These are phyloP conservation scores for Phialocephala subalpina DNA, from an alignment of 2,329 filamentous ascomycete species.

Conservation along the genomic window DNA sequence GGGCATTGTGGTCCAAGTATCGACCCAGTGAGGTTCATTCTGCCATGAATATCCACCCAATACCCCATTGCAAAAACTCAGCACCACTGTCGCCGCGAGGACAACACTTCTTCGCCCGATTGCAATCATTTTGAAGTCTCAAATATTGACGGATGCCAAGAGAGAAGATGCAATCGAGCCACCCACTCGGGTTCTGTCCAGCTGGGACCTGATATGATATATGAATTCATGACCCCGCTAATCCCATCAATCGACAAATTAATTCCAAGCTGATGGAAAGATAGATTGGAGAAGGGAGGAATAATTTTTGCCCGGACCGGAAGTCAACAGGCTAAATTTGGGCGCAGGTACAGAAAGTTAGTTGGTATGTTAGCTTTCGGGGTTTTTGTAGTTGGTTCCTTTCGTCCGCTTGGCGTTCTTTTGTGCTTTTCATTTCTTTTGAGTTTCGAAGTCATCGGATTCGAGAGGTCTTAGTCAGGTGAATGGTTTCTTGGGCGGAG, in stretches of 20 bases:
- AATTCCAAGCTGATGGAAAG: constrained; percentile 8
- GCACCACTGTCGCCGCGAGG: not conserved
- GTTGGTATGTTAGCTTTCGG: not conserved
- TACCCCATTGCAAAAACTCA: not conserved
- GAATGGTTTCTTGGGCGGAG: not conserved
- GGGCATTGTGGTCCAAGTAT: constrained; percentile 71
- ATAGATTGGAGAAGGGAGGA: constrained; percentile 14
- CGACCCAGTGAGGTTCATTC: constrained; percentile 30
- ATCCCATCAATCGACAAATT: not conserved
- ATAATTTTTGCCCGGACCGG: constrained; percentile 24
- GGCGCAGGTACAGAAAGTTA: constrained; percentile 18
- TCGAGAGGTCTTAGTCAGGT: not conserved
- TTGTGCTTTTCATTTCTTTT: not conserved
- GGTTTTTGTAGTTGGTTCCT: not conserved
- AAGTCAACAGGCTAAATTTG: constrained; percentile 23
- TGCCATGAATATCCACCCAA: not conserved
- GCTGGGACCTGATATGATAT: constrained; percentile 10
- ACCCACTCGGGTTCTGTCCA: constrained; percentile 9
- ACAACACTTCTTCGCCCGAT: not conserved
- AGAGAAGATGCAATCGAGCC: not conserved
- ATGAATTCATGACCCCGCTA: constrained; percentile 1
- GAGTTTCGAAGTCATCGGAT: too few relatives aligned
- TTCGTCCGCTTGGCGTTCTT: not conserved
- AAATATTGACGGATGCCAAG: not conserved
- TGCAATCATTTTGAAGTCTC: not conserved